Conservation (phyloP, 2,329 filamentous ascomycete species). For the Calonectria montana region DNA sequence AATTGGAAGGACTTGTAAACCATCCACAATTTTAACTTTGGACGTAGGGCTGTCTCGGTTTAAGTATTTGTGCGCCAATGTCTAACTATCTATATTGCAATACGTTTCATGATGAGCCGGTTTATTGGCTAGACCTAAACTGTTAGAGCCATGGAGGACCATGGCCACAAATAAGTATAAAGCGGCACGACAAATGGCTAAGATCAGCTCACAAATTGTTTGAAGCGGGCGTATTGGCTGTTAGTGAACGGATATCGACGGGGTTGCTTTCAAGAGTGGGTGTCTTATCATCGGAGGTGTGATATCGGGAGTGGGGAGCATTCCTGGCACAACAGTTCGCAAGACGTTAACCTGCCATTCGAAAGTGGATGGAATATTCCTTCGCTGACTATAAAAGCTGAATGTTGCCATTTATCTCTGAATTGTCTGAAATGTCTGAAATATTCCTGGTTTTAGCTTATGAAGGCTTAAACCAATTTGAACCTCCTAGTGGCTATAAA, state of each 20-base stretch:
- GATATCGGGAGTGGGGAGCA: conserved; percentile 22
- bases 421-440: background rate
- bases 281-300: conserved; percentile 1
- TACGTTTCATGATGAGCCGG: background rate
- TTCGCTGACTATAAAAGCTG: background rate
- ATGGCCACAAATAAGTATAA: background rate
- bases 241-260: background rate
- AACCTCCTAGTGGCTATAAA: too few species aligned
- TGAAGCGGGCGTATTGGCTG: conserved; percentile 6
- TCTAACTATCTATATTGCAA: background rate
- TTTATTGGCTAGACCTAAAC: background rate
- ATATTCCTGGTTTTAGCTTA: background rate
- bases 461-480: background rate
- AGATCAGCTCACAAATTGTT: background rate
- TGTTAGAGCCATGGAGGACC: background rate
- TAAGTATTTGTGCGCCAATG: conserved; percentile 2
- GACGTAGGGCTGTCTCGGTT: background rate
- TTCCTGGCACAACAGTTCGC: background rate
- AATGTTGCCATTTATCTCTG: background rate
- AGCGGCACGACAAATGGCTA: background rate
- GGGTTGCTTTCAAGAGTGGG: conserved; percentile 16
- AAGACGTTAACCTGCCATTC: background rate
- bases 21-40: background rate
- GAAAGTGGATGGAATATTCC: background rate
- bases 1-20: background rate